These are phyloP conservation scores for Pichiaceae sp. DNA, from an alignment of 1,139 yeast species.

Conservation along the genomic window DNA sequence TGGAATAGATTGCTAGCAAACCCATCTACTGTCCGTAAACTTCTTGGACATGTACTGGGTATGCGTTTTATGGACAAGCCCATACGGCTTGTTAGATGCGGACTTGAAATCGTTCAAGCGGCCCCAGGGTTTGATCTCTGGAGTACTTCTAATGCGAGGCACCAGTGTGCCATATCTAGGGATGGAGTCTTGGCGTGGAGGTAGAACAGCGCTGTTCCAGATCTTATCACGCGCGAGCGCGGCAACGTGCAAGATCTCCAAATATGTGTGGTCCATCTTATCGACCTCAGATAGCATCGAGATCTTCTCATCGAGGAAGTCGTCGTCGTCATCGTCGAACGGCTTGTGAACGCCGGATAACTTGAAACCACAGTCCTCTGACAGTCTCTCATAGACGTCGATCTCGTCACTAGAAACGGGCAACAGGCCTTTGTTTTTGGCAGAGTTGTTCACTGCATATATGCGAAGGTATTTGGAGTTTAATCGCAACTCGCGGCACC, in stretches of 20 bases:
- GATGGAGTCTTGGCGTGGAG: conserved; percentile 35
- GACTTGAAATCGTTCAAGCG: conserved; percentile 4
- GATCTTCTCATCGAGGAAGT: neutral
- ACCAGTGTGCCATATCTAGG: conserved; percentile 24
- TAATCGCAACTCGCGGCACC: conserved; percentile 35
- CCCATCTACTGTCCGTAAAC: neutral
- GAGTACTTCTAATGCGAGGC: conserved; percentile 18
- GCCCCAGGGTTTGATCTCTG: conserved; percentile 27
- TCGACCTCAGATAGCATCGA: neutral
- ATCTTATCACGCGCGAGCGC: conserved; percentile 31
- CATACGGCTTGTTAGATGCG: neutral
- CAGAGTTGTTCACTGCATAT: conserved; percentile 38
- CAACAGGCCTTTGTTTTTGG: conserved; percentile 26
- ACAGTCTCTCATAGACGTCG: conserved; percentile 18
- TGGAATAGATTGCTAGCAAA: neutral
- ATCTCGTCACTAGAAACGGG: conserved; percentile 27
- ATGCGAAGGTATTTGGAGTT: conserved; percentile 37
- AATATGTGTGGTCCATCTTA: conserved; percentile 1
- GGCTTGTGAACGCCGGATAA: neutral
- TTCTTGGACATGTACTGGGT: conserved; percentile 2
- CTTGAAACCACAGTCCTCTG: neutral
- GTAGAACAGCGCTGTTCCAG: conserved; percentile 41
- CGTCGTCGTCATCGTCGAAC: conserved; percentile 14
- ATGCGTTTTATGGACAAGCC: neutral
- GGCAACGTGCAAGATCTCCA: conserved; percentile 23